Conservation (phyloP, 192 early-diverging fungal species). For the Coemansia furcata region DNA sequence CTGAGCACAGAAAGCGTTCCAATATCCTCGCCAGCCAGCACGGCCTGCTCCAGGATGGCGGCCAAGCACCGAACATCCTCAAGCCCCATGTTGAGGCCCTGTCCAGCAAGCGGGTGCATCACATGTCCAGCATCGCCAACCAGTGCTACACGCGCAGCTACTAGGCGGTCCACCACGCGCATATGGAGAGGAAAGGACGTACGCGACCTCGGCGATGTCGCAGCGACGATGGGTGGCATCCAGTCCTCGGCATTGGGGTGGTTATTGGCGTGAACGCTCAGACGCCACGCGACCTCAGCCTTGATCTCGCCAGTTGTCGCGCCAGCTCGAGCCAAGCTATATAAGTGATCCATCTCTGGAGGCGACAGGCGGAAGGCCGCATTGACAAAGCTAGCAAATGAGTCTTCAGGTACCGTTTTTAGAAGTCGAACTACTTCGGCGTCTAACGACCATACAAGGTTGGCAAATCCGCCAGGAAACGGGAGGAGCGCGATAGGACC, state of each 20-base stretch:
- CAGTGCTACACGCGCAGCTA: conserved; percentile 75
- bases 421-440: conserved; percentile 63
- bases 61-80: conserved; percentile 76
- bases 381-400: conserved; percentile 74
- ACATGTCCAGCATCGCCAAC: conserved; percentile 96
- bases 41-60: conserved; percentile 61
- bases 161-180: conserved; percentile 76
- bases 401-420: conserved; percentile 57
- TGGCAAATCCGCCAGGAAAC: conserved; percentile 53
- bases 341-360: conserved; percentile 74
- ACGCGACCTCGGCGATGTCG: conserved; percentile 63
- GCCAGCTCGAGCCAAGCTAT: conserved; percentile 53
- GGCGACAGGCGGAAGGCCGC: conserved; percentile 72
- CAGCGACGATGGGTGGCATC: conserved; percentile 63
- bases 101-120: conserved; percentile 94
- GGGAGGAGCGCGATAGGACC: conserved; percentile 94
- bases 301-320: conserved; percentile 45
- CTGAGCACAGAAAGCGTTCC: no score
- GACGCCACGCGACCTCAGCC: conserved; percentile 71
- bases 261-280: conserved; percentile 36
- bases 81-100: conserved; percentile 93
- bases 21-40: conserved; percentile 75
- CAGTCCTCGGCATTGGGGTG: not conserved
- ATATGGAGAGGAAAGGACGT: conserved; percentile 83
- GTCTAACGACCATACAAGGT: conserved; percentile 89